Conservation (phyloP, 768 basidiomycete genomes). For the Xerocomus potaroensis region DNA sequence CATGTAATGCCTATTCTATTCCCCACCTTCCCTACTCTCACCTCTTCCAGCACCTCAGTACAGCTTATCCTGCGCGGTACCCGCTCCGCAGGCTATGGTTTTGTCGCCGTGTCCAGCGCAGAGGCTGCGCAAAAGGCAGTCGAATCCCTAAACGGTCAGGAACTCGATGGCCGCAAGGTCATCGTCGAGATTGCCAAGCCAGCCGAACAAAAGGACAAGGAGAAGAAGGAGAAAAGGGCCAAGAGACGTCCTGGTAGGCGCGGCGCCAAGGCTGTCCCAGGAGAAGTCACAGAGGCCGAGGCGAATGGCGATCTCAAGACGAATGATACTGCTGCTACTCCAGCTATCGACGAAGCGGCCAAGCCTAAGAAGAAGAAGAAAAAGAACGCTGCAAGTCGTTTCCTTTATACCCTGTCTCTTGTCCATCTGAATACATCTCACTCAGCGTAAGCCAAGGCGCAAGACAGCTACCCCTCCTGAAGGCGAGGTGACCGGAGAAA, state of each 20-base stretch:
- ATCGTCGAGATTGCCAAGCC: slow-evolving; percentile 94
- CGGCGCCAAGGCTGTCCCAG: slow-evolving; percentile 81
- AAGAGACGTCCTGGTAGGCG: slow-evolving; percentile 84
- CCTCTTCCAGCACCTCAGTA: slow-evolving; percentile 59
- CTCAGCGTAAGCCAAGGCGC: slow-evolving; percentile 53
- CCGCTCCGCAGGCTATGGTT: slow-evolving; percentile 90
- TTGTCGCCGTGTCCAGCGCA: slow-evolving; percentile 75
- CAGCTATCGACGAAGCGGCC: slow-evolving; percentile 51
- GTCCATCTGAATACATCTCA: slow-evolving; percentile 10
- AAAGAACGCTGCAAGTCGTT: slow-evolving; percentile 48
- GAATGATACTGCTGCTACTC: slow-evolving; percentile 47
- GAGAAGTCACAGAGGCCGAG: slow-evolving; percentile 87
- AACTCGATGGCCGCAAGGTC: slow-evolving; percentile 85
- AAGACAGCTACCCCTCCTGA: slow-evolving; percentile 33
- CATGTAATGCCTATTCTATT: slow-evolving; percentile 58
- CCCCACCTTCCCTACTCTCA: slow-evolving; percentile 4
- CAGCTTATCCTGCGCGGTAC: slow-evolving; percentile 83
- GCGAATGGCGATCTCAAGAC: slow-evolving; percentile 72
- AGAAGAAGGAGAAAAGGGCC: slow-evolving; percentile 71
- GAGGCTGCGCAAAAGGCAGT: slow-evolving; percentile 87
- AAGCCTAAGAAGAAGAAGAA: slow-evolving; percentile 82
- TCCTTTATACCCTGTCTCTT: background rate
- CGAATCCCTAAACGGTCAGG: slow-evolving; percentile 78
- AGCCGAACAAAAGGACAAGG: slow-evolving; percentile 75
- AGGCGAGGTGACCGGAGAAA: slow-evolving; percentile 27